Base-by-base conservation (phyloP, 345 rosid species). In the Durio zibethinus region DNA sequence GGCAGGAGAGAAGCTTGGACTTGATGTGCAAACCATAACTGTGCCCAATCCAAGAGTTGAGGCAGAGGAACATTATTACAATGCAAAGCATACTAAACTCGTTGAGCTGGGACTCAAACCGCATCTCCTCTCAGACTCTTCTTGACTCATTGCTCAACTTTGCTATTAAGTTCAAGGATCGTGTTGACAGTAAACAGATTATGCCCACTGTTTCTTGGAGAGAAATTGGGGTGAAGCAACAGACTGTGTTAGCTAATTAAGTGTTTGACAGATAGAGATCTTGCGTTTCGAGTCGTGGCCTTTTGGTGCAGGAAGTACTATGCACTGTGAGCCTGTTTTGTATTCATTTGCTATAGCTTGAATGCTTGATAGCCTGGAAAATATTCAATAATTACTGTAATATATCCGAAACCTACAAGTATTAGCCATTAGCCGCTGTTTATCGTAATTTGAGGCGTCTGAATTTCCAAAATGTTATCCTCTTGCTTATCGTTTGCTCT, bases 31-130 rank as follows among this genome's bases (percentile, higher is more conserved):
- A 77, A 86, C 92, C 73, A 77, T 77, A 83, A 85, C 85, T 11
- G 97, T 96, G 66, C 98, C 99, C 16, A 96, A 96, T 81, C 99
- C 98, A 5, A 85, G 99, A 83, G 99, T 96, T 25, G 99, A 96
- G 82, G 97, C 99, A 5, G 99, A 96, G 82, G 98, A 96, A 70
- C 99, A 96, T 81, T 96, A 96, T 84, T 93, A 96, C 92, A 96
- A 93, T 59, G 98, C 99, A 59, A 96, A 91, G 86, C 98, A 92
- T 79, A 96, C 98, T 7, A 96, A 96, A 87, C 94, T 96, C 42
- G 85, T 96, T 77, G 99, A 96, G 77, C 83, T 96, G 78, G 99
- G 99, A 73, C 97, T 96, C 54, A 75, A 89, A 79, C 99, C 97
- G 23, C 99, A 92, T 79, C 88, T 92, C 78, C 94, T 96, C 38